Conservation (phyloP, 768 basidiomycete genomes). For the Lentinula sp. region DNA sequence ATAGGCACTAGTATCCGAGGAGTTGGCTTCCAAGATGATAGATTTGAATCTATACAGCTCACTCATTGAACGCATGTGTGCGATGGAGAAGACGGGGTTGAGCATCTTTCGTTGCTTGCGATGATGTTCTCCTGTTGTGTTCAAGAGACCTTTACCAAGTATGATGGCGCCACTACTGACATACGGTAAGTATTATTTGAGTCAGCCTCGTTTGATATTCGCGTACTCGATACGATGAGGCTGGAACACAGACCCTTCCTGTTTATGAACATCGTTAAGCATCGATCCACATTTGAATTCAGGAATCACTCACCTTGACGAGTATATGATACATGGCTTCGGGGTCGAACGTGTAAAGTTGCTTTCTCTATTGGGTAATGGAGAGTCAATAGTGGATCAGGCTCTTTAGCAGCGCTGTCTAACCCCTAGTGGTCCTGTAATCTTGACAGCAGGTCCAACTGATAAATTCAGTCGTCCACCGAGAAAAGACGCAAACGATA, state of each 20-base stretch:
- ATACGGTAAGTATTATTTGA: not conserved
- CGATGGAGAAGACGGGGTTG: constrained; percentile 27
- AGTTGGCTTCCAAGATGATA: not conserved
- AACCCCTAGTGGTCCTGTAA: not conserved
- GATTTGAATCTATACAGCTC: constrained; percentile 6
- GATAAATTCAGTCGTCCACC: not conserved
- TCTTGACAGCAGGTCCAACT: not conserved
- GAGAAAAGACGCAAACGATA: not conserved
- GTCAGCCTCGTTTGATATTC: too few species aligned
- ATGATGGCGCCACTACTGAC: not conserved
- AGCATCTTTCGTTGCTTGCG: constrained; percentile 27
- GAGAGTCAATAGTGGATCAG: not conserved
- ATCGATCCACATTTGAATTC: not conserved
- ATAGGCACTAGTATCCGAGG: not conserved
- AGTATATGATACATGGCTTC: constrained; percentile 5
- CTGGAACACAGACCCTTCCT: not conserved
- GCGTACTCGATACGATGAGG: not conserved
- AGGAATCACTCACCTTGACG: not conserved
- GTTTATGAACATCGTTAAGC: not conserved
- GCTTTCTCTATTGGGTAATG: not conserved
- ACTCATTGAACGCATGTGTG: constrained; percentile 25
- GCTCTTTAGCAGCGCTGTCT: not conserved
- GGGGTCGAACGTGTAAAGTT: constrained; percentile 5
- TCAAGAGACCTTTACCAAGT: not conserved
- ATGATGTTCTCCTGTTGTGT: constrained; percentile 16